A percentile compares a stretch with the other conserved stretches of the same genome.
These are phyloP conservation scores for Phaseolus lunatus DNA, from an alignment of 306 rosid genomes.

Conservation along the genomic window DNA sequence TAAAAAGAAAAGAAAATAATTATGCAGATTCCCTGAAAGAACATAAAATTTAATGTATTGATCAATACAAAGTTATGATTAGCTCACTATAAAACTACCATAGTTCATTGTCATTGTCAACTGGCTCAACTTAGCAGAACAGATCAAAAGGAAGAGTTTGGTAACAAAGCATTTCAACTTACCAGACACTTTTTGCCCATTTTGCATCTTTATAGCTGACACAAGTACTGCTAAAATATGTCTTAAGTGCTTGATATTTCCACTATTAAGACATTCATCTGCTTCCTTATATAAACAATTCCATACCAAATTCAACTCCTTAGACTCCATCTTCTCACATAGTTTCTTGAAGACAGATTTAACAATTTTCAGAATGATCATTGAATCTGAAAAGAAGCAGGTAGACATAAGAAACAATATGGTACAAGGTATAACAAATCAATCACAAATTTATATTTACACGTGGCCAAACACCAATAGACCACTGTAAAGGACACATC, in stretches of 20 bases:
- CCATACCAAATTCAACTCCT: slow-evolving; percentile 74
- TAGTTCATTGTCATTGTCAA: slow-evolving; percentile 13
- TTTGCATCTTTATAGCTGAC: slow-evolving; percentile 59
- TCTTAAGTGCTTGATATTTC: slow-evolving; percentile 51
- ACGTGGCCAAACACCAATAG: slow-evolving; percentile 27
- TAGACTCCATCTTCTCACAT: slow-evolving; percentile 69
- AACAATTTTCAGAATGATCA: slow-evolving; percentile 59
- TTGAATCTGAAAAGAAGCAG: slow-evolving; percentile 61
- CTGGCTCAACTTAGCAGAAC: slow-evolving; percentile 10
- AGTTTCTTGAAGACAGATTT: slow-evolving; percentile 61
- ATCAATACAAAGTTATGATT: neutral
- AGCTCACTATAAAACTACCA: slow-evolving; percentile 4
- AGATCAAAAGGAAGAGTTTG: slow-evolving; percentile 33
- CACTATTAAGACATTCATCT: slow-evolving; percentile 47
- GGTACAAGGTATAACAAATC: slow-evolving; percentile 29
- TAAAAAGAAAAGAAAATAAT: neutral
- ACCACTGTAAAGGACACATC: slow-evolving; percentile 23
- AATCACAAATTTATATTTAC: slow-evolving; percentile 32
- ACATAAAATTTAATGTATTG: slow-evolving; percentile 27
- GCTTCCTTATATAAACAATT: slow-evolving; percentile 64
- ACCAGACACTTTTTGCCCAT: slow-evolving; percentile 70
- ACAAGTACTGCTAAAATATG: slow-evolving; percentile 62
- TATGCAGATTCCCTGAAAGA: neutral
- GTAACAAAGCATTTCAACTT: slow-evolving; percentile 52
- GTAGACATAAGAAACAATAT: slow-evolving; percentile 33